These are phyloP conservation scores for Picocystis salinarum DNA, from an alignment of 139 green algal genomes.

Conservation along the genomic window DNA sequence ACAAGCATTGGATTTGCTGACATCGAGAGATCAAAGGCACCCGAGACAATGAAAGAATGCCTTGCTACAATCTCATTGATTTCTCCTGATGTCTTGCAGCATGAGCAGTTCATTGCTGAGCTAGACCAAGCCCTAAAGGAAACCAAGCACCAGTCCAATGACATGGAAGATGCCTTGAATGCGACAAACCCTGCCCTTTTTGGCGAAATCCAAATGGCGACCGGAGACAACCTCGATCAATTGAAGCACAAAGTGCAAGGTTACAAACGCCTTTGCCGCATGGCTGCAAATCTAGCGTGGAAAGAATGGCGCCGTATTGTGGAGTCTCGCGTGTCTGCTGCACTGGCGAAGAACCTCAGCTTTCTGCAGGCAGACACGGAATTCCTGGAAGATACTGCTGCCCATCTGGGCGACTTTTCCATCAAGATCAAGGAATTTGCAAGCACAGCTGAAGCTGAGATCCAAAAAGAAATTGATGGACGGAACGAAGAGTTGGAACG, in stretches of 20 bases:
- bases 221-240: not conserved
- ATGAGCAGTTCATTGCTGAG: not conserved
- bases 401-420: no score
- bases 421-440: no score
- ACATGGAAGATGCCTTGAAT: not conserved
- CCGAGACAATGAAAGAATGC: not conserved
- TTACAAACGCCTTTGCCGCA: not conserved
- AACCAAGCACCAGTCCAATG: not conserved
- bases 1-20: not conserved
- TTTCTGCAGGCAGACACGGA: no score
- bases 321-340: no score
- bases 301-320: not conserved
- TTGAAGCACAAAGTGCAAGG: not conserved
- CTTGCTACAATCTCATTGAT: not conserved
- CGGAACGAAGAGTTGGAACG: no score
- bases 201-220: not conserved
- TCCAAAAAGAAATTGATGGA: no score
- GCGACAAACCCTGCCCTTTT: not conserved
- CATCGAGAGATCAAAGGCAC: not conserved
- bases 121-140: not conserved
- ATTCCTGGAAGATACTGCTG: no score
- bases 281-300: not conserved
- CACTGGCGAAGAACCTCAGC: no score
- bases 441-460: no score
- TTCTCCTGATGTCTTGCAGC: not conserved